These are phyloP conservation scores for Piper betle DNA, from an alignment of 164 flowering plant species.

Conservation along the genomic window DNA sequence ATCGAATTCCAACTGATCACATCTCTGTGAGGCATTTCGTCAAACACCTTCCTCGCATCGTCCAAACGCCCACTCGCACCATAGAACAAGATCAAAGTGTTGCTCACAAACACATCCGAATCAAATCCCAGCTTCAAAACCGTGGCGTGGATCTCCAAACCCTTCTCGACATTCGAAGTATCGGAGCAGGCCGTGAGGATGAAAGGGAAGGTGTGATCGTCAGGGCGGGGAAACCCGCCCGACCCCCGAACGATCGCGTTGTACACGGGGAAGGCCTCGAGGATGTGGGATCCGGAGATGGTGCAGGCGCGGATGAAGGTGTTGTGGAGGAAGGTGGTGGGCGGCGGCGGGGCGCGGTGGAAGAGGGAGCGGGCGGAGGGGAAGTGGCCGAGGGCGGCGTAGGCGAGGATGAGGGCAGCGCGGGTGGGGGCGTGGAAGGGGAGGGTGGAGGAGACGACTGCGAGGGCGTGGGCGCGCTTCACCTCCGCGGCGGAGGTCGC, in stretches of 20 bases:
- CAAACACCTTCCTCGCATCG: conserved; percentile 7
- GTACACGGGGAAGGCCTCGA: conserved; percentile 3
- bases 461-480: conserved; percentile 10
- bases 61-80: background rate
- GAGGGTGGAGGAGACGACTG: conserved; percentile 4
- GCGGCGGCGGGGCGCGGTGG: background rate
- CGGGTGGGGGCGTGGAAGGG: conserved; percentile 1
- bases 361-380: conserved; percentile 10
- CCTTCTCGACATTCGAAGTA: conserved; percentile 1
- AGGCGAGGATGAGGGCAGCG: conserved; percentile 8
- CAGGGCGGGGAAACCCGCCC: conserved; percentile 3
- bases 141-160: conserved; percentile 11
- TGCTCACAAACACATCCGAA: conserved; percentile 11
- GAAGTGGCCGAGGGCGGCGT: conserved; percentile 6
- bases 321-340: background rate
- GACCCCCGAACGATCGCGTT: background rate
- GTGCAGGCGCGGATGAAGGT: conserved; percentile 7
- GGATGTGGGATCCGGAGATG: background rate
- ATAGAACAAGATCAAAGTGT: conserved; percentile 10
- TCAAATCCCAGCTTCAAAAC: conserved; percentile 6
- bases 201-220: conserved; percentile 14
- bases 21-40: conserved; percentile 12
- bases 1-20: conserved; percentile 11
- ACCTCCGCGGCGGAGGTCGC: conserved; percentile 4
- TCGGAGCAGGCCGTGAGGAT: conserved; percentile 11